These are phyloP conservation scores for Rhynchospora breviuscula DNA, from an alignment of 176 grass and related monocot genomes.

Conservation along the genomic window DNA sequence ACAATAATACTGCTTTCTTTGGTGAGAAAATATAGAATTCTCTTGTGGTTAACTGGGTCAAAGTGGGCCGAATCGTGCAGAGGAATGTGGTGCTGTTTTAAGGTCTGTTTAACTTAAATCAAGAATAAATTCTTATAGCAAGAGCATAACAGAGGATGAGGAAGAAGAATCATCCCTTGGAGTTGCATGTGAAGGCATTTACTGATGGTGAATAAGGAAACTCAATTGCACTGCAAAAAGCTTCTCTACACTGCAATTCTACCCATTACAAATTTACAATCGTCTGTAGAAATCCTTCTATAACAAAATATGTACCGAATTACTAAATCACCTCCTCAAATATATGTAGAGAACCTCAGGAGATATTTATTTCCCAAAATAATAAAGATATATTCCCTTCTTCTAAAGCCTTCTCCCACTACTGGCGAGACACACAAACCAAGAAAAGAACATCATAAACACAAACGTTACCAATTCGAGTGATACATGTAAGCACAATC, in stretches of 20 bases:
- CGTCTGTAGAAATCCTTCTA: neutral
- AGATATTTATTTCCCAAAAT: neutral
- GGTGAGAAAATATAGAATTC: too few relatives aligned
- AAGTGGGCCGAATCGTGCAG: neutral
- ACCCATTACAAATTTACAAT: neutral
- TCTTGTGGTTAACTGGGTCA: neutral
- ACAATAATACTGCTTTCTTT: too few relatives aligned
- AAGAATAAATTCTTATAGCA: neutral
- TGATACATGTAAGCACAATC: constrained; percentile 24
- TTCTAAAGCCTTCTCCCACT: constrained; percentile 18
- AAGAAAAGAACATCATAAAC: constrained; percentile 9
- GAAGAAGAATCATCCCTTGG: neutral
- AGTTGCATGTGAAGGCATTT: constrained; percentile 26
- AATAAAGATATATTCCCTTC: constrained; percentile 9
- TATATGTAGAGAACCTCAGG: neutral
- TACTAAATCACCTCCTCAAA: neutral
- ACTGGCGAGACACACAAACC: constrained; percentile 6
- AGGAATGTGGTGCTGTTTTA: neutral
- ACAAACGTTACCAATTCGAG: constrained; percentile 17
- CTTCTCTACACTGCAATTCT: constrained; percentile 6
- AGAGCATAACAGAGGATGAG: neutral
- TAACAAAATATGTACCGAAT: neutral
- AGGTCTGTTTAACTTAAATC: neutral
- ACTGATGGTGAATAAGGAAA: constrained; percentile 19
- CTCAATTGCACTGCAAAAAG: constrained; percentile 29